Base-by-base conservation (phyloP, 495 filamentous ascomycete genomes). In the Tuber indicum region DNA sequence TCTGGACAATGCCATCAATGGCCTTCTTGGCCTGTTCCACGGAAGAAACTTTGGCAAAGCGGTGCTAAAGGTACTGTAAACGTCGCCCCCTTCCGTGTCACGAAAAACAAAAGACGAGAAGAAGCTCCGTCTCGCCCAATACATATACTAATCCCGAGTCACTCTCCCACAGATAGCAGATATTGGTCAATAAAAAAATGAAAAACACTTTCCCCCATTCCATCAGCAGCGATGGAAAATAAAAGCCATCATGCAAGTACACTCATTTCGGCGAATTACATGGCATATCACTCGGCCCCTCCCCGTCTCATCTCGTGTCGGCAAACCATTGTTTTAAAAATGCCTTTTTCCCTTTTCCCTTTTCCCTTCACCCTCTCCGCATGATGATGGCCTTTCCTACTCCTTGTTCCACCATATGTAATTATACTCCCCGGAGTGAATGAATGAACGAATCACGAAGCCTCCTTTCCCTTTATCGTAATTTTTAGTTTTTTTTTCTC, bases 11-110 rank as follows among this genome's bases (percentile, higher is more conserved):
- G 91, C 90, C 3, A 85, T 91, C 41, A 89, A 94, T 73, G 95
- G 92, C 16, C 87, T 97, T 70, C 79, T 97, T n/a, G 93, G 91
- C n/a, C 91, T 98, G 87, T 87, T 97, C 75, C 82, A 91, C 83
- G 94, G 94, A 44, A 90, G 93, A 85, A 98, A 98, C 86, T 92
- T 93, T 86, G 94, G 94, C 77, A 98, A 98, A 87, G 93, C 94
- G 46, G 76, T 72, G 80, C 78, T 78, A 42, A 76, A 79, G 43
- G 78, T 80, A 72, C 71, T 62, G 70, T 71, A 41, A 23, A 72
- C 78, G 19, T 74, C 83, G 1, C 17, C 23, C 49, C 49, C 49
- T 52, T n/a, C 49, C 58, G 17, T 66, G 26, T 66, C 58, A 36
- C 12, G 58, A 66, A 66, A 36, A 66, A 2, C 26, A 36, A 36